Evolutionary conservation across 2,329 filamentous ascomycete species (phyloP).

Genomic region (Monilinia polystroma): DNA sequence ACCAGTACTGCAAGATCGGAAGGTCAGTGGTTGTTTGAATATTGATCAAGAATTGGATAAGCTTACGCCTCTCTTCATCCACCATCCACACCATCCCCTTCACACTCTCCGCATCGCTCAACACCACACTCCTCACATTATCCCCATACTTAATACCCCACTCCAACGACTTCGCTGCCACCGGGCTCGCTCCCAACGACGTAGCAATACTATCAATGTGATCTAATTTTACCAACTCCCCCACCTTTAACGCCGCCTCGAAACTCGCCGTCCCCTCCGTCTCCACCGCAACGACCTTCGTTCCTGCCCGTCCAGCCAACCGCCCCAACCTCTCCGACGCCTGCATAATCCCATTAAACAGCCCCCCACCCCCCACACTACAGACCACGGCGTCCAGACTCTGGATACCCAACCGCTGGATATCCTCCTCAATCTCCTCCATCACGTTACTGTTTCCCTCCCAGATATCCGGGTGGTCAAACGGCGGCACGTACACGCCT

Average conservation of each 20-base stretch:
- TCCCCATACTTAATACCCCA: slow-evolving; percentile 51
- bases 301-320: slow-evolving; percentile 4
- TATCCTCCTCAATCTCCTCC: slow-evolving; percentile 41
- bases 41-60: not conserved
- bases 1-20: slow-evolving; percentile 51
- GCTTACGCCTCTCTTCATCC: slow-evolving; percentile 65
- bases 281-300: slow-evolving; percentile 1
- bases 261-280: slow-evolving; percentile 11
- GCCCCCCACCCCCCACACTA: slow-evolving; percentile 76
- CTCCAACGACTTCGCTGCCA: slow-evolving; percentile 66
- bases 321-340: slow-evolving; percentile 46
- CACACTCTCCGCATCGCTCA: slow-evolving; percentile 76
- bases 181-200: slow-evolving; percentile 69
- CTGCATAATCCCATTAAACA: slow-evolving; percentile 73
- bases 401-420: slow-evolving; percentile 44
- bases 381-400: slow-evolving; percentile 65
- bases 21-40: not conserved
- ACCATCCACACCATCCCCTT: slow-evolving; percentile 73
- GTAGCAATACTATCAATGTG: slow-evolving; percentile 75
- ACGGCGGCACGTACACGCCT: slow-evolving; percentile 67
- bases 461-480: slow-evolving; percentile 69
- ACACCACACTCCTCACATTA: slow-evolving; percentile 58
- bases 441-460: slow-evolving; percentile 61
- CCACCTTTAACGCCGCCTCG: slow-evolving; percentile 5
- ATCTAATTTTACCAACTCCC: slow-evolving; percentile 59